phyloP scores from a whole-genome alignment of 164 flowering plant species.

The Nelumbo lutea region DNA sequence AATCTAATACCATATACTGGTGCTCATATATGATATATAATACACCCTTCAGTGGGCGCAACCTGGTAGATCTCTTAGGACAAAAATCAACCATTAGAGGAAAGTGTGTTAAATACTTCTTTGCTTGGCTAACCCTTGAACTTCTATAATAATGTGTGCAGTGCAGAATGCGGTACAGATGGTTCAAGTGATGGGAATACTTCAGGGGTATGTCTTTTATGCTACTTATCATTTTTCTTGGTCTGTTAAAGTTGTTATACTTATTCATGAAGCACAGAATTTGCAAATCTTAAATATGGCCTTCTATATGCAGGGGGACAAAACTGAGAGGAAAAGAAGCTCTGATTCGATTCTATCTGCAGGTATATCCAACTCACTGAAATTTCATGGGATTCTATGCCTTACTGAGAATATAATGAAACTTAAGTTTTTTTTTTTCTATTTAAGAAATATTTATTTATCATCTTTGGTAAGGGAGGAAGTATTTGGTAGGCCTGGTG shows the following conservation, averaged over 20 bases:
- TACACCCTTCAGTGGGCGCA: too few relatives aligned
- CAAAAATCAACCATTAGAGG: not conserved
- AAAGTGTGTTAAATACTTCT: not conserved
- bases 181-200: constrained; percentile 70
- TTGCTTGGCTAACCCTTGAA: not conserved
- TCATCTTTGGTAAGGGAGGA: too few relatives aligned
- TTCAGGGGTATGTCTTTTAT: constrained; percentile 33
- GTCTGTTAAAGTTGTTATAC: not conserved
- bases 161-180: constrained; percentile 34
- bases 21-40: not conserved
- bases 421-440: too few relatives aligned
- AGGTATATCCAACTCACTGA: constrained; percentile 30
- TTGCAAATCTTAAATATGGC: not conserved
- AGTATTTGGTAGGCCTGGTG: too few relatives aligned
- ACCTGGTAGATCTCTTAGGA: not conserved
- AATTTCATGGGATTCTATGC: too few relatives aligned
- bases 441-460: too few relatives aligned
- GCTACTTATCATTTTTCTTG: constrained; percentile 1
- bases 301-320: constrained; percentile 36
- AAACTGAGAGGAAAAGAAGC: constrained; percentile 55
- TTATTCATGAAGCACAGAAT: not conserved
- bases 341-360: constrained; percentile 37
- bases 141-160: constrained; percentile 8
- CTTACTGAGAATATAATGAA: too few relatives aligned
- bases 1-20: not conserved